These are phyloP conservation scores for Yamadazyma kanchanaburiensis DNA, from an alignment of 1,139 yeast genomes.

Conservation along the genomic window DNA sequence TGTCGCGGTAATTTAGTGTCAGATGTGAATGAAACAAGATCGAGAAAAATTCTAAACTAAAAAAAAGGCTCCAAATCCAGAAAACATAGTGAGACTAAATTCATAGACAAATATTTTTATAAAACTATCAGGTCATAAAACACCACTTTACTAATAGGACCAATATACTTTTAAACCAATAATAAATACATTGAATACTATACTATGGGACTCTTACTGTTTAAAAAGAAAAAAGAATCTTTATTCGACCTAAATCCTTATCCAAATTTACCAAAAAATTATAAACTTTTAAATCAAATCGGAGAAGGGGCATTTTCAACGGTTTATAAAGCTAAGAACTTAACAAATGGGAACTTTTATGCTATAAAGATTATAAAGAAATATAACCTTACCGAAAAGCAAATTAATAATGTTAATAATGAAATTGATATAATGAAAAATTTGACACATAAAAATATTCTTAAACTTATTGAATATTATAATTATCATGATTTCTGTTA, in stretches of 20 bases:
- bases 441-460: constrained; percentile 68
- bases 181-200: not conserved
- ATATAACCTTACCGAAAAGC: constrained; percentile 44
- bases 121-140: too few relatives aligned
- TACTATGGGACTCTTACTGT: constrained; percentile 11
- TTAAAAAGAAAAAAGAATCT: constrained; percentile 11
- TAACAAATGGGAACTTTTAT: constrained; percentile 44
- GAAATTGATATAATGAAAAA: constrained; percentile 85
- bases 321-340: constrained; percentile 65
- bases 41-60: not conserved
- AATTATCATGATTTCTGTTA: constrained; percentile 58
- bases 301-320: constrained; percentile 92
- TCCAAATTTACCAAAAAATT: constrained; percentile 24
- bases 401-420: constrained; percentile 64
- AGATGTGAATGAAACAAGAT: not conserved
- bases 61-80: constrained; percentile 2
- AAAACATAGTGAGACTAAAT: constrained; percentile 6
- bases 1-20: not conserved
- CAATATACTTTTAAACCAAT: not conserved
- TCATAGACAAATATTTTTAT: not conserved
- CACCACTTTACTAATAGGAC: too few relatives aligned
- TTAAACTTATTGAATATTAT: constrained; percentile 66
- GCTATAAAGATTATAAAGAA: constrained; percentile 87
- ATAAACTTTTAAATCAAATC: constrained; percentile 25
- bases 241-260: constrained; percentile 14